Conservation (phyloP, 148 eudicot genomes). For the Rhododendron molle region DNA sequence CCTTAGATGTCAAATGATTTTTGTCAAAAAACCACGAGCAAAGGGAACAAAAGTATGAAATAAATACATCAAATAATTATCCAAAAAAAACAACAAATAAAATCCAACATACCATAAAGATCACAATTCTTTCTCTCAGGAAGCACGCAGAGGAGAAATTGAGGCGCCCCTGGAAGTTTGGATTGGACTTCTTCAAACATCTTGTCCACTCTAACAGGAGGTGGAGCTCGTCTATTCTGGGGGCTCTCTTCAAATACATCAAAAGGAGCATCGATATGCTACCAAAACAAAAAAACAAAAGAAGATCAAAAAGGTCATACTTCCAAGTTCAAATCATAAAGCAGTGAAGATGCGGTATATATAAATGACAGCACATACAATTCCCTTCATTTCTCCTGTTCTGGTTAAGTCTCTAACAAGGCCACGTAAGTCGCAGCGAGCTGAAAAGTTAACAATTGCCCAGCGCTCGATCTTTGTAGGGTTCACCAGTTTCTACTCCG, state of each 20-base stretch:
- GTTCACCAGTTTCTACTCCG: conserved; percentile 56
- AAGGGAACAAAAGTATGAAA: too few relatives aligned
- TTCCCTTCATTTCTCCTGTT: conserved; percentile 71
- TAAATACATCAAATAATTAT: background rate
- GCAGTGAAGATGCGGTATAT: background rate
- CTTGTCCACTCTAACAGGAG: conserved; percentile 76
- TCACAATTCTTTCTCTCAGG: conserved; percentile 91
- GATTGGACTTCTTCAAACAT: conserved; percentile 78
- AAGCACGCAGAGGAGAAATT: conserved; percentile 77
- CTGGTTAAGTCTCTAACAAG: conserved; percentile 63
- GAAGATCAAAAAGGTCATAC: background rate
- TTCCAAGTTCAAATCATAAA: background rate
- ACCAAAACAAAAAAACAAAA: background rate
- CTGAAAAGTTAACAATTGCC: conserved; percentile 88
- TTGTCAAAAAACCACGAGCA: background rate
- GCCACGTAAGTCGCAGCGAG: conserved; percentile 58
- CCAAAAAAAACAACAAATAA: background rate
- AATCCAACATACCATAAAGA: conserved; percentile 54
- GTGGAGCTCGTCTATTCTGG: conserved; percentile 77
- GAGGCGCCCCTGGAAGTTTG: conserved; percentile 84
- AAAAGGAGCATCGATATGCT: conserved; percentile 67
- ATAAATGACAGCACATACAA: conserved; percentile 42
- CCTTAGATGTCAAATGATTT: conserved; percentile 32
- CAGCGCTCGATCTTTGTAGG: conserved; percentile 70
- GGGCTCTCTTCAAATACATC: conserved; percentile 75